Percentiles rank a stretch among this genome's conserved stretches.
Conservation (phyloP, 495 filamentous ascomycete genomes). For the Collariella sp. region DNA sequence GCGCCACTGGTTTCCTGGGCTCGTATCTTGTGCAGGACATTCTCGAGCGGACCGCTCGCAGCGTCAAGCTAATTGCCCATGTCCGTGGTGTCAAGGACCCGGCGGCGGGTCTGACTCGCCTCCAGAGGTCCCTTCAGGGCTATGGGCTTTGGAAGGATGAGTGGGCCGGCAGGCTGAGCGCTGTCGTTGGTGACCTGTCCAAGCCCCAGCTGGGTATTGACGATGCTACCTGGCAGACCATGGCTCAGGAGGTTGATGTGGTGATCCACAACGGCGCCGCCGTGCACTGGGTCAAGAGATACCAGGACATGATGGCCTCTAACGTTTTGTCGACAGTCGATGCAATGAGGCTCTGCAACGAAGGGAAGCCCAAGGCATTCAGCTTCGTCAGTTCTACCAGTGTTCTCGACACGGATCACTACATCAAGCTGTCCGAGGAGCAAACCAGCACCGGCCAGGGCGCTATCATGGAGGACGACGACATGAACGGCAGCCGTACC, state of each 20-base stretch:
- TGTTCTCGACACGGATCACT: slow-evolving; percentile 73
- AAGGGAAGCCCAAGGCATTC: slow-evolving; percentile 70
- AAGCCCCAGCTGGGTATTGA: slow-evolving; percentile 63
- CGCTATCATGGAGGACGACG: slow-evolving; percentile 40
- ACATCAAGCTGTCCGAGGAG: slow-evolving; percentile 59
- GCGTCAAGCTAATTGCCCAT: slow-evolving; percentile 62
- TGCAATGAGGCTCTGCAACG: slow-evolving; percentile 63
- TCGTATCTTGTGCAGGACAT: slow-evolving; percentile 72
- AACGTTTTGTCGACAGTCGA: slow-evolving; percentile 82
- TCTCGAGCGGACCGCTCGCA: slow-evolving; percentile 49
- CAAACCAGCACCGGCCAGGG: slow-evolving; percentile 40
- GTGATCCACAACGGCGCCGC: slow-evolving; percentile 87
- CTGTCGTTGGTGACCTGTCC: slow-evolving; percentile 64
- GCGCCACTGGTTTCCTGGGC: slow-evolving; percentile 87
- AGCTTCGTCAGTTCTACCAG: slow-evolving; percentile 82
- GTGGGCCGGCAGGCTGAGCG: slow-evolving; percentile 57
- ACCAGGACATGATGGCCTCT: slow-evolving; percentile 61
- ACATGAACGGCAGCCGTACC: slow-evolving; percentile 39
- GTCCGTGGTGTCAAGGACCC: slow-evolving; percentile 57
- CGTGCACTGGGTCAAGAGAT: slow-evolving; percentile 80
- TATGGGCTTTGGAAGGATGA: slow-evolving; percentile 74
- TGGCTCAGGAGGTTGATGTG: slow-evolving; percentile 60
- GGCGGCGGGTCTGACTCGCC: slow-evolving; percentile 40
- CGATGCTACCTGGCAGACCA: slow-evolving; percentile 49
- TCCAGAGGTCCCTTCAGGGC: slow-evolving; percentile 48